Percentiles rank a stretch among this genome's conserved stretches.
phyloP scores from a whole-genome alignment of 495 filamentous ascomycete species.

The Trypethelium eluteriae region DNA sequence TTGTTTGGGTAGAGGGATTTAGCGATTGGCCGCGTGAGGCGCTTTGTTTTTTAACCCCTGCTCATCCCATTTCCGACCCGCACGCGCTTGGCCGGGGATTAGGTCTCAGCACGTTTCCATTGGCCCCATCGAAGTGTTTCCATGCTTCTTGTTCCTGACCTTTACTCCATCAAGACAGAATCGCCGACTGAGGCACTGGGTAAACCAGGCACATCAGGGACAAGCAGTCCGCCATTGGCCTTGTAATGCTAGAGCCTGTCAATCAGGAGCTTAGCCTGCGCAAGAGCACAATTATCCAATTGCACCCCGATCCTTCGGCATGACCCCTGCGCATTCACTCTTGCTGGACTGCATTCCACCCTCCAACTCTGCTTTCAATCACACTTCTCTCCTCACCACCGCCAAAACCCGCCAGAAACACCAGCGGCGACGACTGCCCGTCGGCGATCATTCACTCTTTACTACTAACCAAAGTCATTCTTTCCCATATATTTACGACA shows the following conservation, averaged over 20 bases:
- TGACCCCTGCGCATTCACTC: neutral
- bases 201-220: neutral
- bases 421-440: conserved; percentile 6
- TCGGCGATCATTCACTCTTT: conserved; percentile 1
- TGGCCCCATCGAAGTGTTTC: neutral
- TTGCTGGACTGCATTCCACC: conserved; percentile 8
- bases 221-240: neutral
- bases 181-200: neutral
- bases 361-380: neutral
- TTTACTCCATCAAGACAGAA: neutral
- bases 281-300: neutral
- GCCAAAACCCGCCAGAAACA: conserved; percentile 1
- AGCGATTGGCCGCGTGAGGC: neutral
- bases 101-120: neutral
- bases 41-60: conserved; percentile 9
- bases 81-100: conserved; percentile 1
- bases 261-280: neutral
- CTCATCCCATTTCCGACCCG: conserved; percentile 8
- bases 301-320: neutral
- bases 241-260: neutral
- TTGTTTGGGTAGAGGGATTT: neutral
- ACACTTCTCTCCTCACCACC: neutral
- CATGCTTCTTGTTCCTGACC: conserved; percentile 6
- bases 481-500: conserved; percentile 19
- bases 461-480: conserved; percentile 23